A percentile compares a stretch with the other conserved stretches of the same genome.
phyloP scores from a whole-genome alignment of 2,329 filamentous ascomycete species.

The Pseudogymnoascus sp. region DNA sequence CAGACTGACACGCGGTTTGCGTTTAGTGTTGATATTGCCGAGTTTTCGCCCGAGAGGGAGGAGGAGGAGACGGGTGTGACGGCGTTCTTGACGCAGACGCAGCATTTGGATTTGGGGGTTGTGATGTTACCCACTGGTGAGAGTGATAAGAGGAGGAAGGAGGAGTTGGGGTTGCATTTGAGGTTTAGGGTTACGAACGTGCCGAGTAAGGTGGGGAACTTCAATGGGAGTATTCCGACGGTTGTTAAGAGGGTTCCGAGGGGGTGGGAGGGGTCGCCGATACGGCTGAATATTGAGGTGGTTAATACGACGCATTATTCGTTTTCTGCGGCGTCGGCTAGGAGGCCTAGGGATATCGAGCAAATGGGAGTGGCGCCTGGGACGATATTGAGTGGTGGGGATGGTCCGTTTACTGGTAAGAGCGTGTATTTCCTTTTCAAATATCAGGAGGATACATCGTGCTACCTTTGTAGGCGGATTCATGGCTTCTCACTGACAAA shows the following conservation, averaged over 20 bases:
- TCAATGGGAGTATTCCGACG: conserved; percentile 33
- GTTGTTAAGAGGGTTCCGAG: conserved; percentile 32
- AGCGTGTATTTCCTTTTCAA: background rate
- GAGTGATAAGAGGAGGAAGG: background rate
- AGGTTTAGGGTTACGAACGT: background rate
- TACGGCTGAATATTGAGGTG: background rate
- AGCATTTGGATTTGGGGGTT: conserved; percentile 41
- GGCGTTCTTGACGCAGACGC: conserved; percentile 44
- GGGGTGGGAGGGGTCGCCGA: conserved; percentile 26
- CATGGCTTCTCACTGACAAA: background rate
- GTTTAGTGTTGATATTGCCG: conserved; percentile 37
- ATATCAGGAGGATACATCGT: background rate
- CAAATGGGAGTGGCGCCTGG: conserved; percentile 35
- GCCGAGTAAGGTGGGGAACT: conserved; percentile 25
- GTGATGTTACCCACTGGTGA: conserved; percentile 17
- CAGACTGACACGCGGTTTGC: conserved; percentile 48
- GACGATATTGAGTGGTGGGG: conserved; percentile 30
- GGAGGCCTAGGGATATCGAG: conserved; percentile 33
- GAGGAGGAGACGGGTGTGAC: conserved; percentile 46
- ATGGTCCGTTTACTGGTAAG: conserved; percentile 7
- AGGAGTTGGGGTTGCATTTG: background rate
- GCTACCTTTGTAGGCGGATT: background rate
- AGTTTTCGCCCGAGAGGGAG: conserved; percentile 30
- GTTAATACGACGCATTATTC: background rate
- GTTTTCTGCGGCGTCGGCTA: conserved; percentile 13